phyloP scores from a whole-genome alignment of 176 grass and related monocot species.

The Phragmites australis region DNA sequence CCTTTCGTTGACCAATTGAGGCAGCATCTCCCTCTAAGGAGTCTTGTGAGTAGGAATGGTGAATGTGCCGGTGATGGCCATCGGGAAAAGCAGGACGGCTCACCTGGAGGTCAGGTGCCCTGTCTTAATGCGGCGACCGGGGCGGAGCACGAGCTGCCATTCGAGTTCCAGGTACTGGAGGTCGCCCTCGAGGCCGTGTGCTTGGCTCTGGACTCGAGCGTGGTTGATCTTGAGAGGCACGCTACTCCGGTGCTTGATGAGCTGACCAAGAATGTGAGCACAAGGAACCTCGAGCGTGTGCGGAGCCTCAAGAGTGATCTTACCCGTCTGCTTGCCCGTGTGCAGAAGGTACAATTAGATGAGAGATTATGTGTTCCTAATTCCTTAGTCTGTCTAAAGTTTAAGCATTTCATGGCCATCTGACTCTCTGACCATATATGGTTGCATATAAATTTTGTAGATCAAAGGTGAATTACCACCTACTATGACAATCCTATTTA shows the following conservation, averaged over 20 bases:
- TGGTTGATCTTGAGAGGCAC: constrained; percentile 70
- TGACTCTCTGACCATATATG: background rate
- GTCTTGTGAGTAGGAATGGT: constrained; percentile 39
- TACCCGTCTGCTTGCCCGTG: constrained; percentile 84
- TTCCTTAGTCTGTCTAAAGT: background rate
- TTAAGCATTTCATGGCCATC: background rate
- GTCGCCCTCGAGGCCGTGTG: constrained; percentile 75
- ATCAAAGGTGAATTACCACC: background rate
- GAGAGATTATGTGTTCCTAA: background rate
- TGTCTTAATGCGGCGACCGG: constrained; percentile 53
- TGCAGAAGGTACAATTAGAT: constrained; percentile 75
- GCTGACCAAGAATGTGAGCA: constrained; percentile 91
- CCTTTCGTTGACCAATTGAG: constrained; percentile 91
- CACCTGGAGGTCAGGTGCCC: constrained; percentile 30
- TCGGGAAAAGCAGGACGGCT: constrained; percentile 34
- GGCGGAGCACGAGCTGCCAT: constrained; percentile 74
- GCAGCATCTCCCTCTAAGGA: constrained; percentile 66
- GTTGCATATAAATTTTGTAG: background rate
- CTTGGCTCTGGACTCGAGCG: constrained; percentile 57
- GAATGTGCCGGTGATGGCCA: constrained; percentile 29
- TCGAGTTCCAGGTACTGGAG: constrained; percentile 99
- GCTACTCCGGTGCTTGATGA: constrained; percentile 90
- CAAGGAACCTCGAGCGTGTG: constrained; percentile 87
- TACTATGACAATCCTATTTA: background rate
- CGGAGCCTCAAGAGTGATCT: constrained; percentile 88